These are phyloP conservation scores for Nidula niveotomentosa DNA, from an alignment of 1,284 basidiomycete genomes.

Conservation along the genomic window DNA sequence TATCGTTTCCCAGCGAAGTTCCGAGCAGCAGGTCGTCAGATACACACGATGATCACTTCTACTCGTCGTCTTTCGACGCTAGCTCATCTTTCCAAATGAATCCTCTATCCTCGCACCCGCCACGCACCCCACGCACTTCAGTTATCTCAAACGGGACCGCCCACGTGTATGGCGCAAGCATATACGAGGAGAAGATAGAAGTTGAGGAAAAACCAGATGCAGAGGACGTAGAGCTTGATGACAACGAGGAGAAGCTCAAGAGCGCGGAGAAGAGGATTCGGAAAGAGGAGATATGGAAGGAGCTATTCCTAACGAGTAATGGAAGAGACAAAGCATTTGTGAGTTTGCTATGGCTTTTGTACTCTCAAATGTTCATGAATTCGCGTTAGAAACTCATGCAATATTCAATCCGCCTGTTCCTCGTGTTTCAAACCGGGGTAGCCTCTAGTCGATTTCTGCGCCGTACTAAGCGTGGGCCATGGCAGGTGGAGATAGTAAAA, in stretches of 20 bases:
- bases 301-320: conserved; percentile 70
- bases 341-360: conserved; percentile 27
- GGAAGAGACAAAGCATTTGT: conserved; percentile 84
- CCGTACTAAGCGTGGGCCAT: conserved; percentile 40
- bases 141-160: conserved; percentile 33
- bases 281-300: conserved; percentile 72
- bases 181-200: conserved; percentile 40
- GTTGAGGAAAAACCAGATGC: conserved; percentile 25
- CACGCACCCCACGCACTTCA: conserved; percentile 67
- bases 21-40: conserved; percentile 15
- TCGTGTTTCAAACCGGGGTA: conserved; percentile 63
- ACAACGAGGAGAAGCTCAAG: conserved; percentile 41
- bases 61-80: conserved; percentile 36
- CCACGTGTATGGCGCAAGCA: conserved; percentile 32
- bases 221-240: conserved; percentile 38
- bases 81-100: conserved; percentile 72
- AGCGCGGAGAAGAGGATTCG: conserved; percentile 43
- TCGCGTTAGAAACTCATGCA: conserved; percentile 75
- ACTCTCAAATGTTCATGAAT: not conserved
- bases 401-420: conserved; percentile 73
- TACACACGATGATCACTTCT: conserved; percentile 32
- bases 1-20: conserved; percentile 41
- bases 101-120: conserved; percentile 73
- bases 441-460: conserved; percentile 43
- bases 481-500: conserved; percentile 55